Conservation (phyloP, 225 moss, liverwort and hornwort genomes). For the Thuidium tamariscinum region DNA sequence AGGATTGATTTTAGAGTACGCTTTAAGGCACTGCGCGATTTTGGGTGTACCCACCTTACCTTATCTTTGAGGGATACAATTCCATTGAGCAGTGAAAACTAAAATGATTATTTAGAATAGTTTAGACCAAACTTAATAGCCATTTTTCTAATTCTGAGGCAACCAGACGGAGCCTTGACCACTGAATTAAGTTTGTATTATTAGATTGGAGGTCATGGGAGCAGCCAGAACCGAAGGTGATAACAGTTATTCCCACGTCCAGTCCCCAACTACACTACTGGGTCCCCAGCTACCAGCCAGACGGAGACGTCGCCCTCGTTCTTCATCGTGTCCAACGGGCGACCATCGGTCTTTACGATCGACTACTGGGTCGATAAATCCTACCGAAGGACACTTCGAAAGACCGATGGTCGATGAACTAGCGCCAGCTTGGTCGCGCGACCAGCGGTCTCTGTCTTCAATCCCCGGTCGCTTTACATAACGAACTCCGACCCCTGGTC, state of each 20-base stretch:
- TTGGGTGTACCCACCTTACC: too few species aligned
- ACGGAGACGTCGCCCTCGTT: not conserved
- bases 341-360: not conserved
- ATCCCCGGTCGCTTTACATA: not conserved
- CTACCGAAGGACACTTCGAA: not conserved
- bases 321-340: not conserved
- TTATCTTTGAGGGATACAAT: not conserved
- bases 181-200: not conserved
- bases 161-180: not conserved
- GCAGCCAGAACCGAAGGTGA: not conserved
- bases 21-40: too few species aligned
- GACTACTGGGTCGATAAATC: not conserved
- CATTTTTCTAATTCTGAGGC: not conserved
- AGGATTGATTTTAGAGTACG: too few species aligned
- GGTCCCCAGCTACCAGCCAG: not conserved
- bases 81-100: rapidly evolving
- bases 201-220: not conserved
- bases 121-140: not conserved
- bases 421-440: not conserved
- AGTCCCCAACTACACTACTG: not conserved
- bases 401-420: not conserved
- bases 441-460: not conserved
- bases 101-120: not conserved
- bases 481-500: not conserved
- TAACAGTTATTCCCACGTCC: not conserved